Evolutionary conservation across 257 asterid species (phyloP), one percentile per base, ranked within the genome.

Genomic region (Agastache rugosa): DNA sequence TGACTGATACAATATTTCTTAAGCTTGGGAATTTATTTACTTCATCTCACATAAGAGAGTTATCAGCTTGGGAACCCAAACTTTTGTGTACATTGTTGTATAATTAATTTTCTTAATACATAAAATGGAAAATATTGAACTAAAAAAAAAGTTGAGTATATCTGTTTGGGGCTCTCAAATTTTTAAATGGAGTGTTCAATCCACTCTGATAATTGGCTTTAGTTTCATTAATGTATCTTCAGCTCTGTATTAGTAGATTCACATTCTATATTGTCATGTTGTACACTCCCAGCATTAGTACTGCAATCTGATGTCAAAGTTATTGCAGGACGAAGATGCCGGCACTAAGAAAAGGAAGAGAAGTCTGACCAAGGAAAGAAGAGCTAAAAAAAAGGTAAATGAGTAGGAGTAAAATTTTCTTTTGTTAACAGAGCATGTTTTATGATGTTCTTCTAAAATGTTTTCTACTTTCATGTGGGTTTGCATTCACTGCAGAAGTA

Each of bases 371-470:
- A 65, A 87, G 83, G 96, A 87, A 81, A 86, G 74, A 66, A 87
- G 56, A 78, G 97, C 77, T 48, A 90, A 85, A 82, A 92, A 81
- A 79, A 93, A 89, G 96, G 97, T 90, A 75, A 15, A 6, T 64
- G 25, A 59, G 51, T 42, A 17, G 41, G 64, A 47, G 15, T 29
- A 56, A 14, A 50, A 3, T 63, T 35, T 63, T 35, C 50, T 31
- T 15, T 23, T 67, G 35, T 76, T 54, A 51, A 69, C n/a, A 22
- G 54, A 53, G 19, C 29, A 6, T 48, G 62, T 37, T 27, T n/a
- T n/a, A n/a, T n/a, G n/a, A n/a, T n/a, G n/a, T n/a, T n/a, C n/a
- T n/a, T n/a, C n/a, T n/a, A n/a, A n/a, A n/a, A n/a, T n/a, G n/a
- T n/a, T n/a, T n/a, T n/a, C n/a, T n/a, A n/a, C 64, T 6, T 53